A percentile compares a stretch with the other conserved stretches of the same genome.
These are phyloP conservation scores for Truncatella angustata DNA, from an alignment of 2,329 filamentous ascomycete genomes.

Conservation along the genomic window DNA sequence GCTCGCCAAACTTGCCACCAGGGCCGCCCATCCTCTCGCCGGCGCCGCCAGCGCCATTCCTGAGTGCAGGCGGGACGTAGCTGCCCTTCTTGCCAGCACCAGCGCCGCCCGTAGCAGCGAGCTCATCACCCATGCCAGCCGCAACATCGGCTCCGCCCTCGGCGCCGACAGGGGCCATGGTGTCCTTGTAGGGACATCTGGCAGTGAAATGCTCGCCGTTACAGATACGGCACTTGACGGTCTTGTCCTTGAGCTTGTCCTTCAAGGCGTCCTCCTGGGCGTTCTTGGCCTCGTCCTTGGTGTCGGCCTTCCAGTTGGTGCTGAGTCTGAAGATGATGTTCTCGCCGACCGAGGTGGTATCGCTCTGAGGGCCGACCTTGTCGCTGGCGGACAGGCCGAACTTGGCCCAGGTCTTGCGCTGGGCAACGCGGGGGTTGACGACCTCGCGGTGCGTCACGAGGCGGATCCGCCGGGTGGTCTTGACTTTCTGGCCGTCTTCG, in stretches of 20 bases:
- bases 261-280: slow-evolving; percentile 72
- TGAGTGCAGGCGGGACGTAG: slow-evolving; percentile 92
- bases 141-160: slow-evolving; percentile 52
- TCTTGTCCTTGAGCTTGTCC: slow-evolving; percentile 93
- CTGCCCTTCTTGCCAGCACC: slow-evolving; percentile 70
- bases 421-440: slow-evolving; percentile 94
- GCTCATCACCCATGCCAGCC: slow-evolving; percentile 53
- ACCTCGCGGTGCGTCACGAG: slow-evolving; percentile 87
- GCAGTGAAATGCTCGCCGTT: slow-evolving; percentile 98
- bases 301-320: slow-evolving; percentile 89
- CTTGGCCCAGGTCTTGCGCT: slow-evolving; percentile 90
- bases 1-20: slow-evolving; percentile 85
- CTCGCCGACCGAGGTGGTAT: slow-evolving; percentile 92
- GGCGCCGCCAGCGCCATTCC: slow-evolving; percentile 63
- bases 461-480: slow-evolving; percentile 94
- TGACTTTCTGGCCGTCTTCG: slow-evolving; percentile 93
- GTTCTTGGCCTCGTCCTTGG: slow-evolving; percentile 76
- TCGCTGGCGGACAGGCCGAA: slow-evolving; percentile 91
- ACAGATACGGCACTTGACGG: slow-evolving; percentile 99
- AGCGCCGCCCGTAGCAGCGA: slow-evolving; percentile 39
- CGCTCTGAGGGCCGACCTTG: slow-evolving; percentile 73
- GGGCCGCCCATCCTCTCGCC: slow-evolving; percentile 91
- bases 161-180: slow-evolving; percentile 85
- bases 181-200: slow-evolving; percentile 99
- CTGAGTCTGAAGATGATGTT: slow-evolving; percentile 97